Percentiles rank a stretch among this genome's conserved stretches.
phyloP scores from a whole-genome alignment of 148 eudicot genomes.

The Diospyros lotus region DNA sequence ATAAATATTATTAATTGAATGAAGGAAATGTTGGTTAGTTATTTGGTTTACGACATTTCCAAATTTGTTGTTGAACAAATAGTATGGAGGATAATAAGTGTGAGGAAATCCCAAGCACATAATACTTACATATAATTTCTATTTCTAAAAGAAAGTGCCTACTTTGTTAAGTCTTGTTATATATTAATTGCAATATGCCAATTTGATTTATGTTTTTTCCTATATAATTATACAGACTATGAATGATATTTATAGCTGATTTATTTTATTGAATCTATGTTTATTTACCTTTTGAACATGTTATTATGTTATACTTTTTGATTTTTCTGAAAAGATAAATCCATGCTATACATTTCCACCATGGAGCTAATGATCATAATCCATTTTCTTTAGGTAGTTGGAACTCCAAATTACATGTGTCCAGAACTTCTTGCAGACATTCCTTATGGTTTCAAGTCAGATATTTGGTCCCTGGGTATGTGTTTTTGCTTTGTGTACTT shows the following conservation, averaged over 20 bases:
- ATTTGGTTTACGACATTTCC: not conserved
- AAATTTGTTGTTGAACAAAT: not conserved
- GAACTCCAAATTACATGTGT: constrained; percentile 99
- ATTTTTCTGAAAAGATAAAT: not conserved
- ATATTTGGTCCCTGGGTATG: constrained; percentile 97
- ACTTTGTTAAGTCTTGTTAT: not conserved
- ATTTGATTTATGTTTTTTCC: not conserved
- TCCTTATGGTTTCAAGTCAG: constrained; percentile 98
- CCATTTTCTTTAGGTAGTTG: constrained; percentile 69
- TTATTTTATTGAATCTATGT: not conserved
- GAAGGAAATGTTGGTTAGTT: not conserved
- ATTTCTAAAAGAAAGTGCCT: not conserved
- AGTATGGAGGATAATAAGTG: not conserved
- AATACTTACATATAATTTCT: not conserved
- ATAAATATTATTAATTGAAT: not conserved
- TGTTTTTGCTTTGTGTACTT: not conserved
- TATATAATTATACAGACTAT: not conserved
- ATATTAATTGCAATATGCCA: not conserved
- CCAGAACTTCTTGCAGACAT: constrained; percentile 98
- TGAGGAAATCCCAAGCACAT: not conserved
- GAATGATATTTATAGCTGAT: not conserved
- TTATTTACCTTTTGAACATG: not conserved
- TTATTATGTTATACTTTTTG: not conserved
- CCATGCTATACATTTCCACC: constrained; percentile 1
- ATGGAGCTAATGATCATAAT: constrained; percentile 15